Conservation (phyloP, 225 moss, liverwort and hornwort genomes). For the Neckera pumila region DNA sequence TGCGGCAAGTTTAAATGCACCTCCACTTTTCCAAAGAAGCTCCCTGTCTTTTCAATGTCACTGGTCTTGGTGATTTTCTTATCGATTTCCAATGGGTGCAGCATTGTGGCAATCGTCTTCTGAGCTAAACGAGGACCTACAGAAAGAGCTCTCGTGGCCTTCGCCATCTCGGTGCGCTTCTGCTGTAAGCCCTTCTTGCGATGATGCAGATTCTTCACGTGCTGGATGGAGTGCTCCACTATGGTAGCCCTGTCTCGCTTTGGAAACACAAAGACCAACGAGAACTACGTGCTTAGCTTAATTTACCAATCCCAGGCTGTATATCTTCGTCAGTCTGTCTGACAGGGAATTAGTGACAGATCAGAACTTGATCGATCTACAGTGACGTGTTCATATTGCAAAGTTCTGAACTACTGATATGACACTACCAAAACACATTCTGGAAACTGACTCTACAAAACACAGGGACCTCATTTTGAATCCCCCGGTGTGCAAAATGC, state of each 20-base stretch:
- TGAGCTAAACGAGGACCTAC: neutral
- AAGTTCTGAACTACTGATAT: neutral
- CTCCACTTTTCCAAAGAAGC: neutral
- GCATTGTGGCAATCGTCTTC: neutral
- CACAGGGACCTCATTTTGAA: neutral
- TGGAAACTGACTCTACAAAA: neutral
- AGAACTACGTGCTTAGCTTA: neutral
- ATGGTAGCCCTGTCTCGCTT: slow-evolving; percentile 20
- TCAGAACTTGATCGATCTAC: neutral
- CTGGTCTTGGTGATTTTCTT: neutral
- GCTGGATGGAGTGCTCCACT: slow-evolving; percentile 11
- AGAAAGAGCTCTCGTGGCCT: neutral
- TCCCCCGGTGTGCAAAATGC: neutral
- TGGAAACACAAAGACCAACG: neutral
- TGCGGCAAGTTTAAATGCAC: slow-evolving; percentile 2
- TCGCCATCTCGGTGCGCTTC: slow-evolving; percentile 5
- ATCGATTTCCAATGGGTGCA: neutral
- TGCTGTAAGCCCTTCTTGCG: neutral
- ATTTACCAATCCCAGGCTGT: neutral
- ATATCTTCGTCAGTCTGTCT: neutral
- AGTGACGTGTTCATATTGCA: neutral
- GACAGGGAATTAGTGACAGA: neutral
- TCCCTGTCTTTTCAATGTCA: neutral
- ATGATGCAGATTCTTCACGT: slow-evolving; percentile 19
- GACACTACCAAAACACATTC: neutral